Conservation (phyloP, 2,329 filamentous ascomycete genomes). For the Colletotrichum cordylinicola region DNA sequence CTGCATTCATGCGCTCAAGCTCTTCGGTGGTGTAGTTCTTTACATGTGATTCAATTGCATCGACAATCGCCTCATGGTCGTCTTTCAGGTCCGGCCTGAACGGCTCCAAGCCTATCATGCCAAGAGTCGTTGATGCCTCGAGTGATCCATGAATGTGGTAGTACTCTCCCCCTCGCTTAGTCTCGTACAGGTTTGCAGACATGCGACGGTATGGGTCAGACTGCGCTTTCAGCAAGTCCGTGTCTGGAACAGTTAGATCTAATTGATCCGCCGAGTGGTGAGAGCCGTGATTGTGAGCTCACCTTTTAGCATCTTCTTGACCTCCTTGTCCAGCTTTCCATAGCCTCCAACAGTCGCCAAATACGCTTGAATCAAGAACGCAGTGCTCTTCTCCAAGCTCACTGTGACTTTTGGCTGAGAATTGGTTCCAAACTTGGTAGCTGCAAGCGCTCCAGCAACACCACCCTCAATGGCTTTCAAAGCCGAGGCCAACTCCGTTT, state of each 20-base stretch:
- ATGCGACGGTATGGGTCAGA: slow-evolving; percentile 74
- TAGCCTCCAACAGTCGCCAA: slow-evolving; percentile 40
- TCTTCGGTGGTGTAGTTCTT: slow-evolving; percentile 58
- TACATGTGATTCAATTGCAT: slow-evolving; percentile 64
- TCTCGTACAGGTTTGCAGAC: slow-evolving; percentile 75
- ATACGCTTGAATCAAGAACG: slow-evolving; percentile 45
- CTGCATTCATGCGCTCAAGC: slow-evolving; percentile 63
- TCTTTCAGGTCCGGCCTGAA: slow-evolving; percentile 63
- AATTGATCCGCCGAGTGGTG: neutral
- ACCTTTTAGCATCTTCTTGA: slow-evolving; percentile 37
- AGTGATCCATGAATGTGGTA: slow-evolving; percentile 80
- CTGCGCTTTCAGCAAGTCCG: slow-evolving; percentile 73
- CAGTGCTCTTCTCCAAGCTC: slow-evolving; percentile 44
- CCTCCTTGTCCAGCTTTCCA: slow-evolving; percentile 41
- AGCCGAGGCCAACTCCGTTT: slow-evolving; percentile 48
- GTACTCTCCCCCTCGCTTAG: slow-evolving; percentile 68
- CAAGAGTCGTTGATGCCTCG: slow-evolving; percentile 71
- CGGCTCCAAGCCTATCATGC: slow-evolving; percentile 72
- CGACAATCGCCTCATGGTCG: slow-evolving; percentile 62
- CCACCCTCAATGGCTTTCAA: slow-evolving; percentile 48
- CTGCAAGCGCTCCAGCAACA: slow-evolving; percentile 36
- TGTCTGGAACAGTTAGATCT: slow-evolving; percentile 54
- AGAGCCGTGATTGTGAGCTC: neutral
- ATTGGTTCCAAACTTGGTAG: slow-evolving; percentile 24
- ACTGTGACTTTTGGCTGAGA: slow-evolving; percentile 30